Evolutionary conservation across 129 eudicot species (phyloP).

Genomic region (Ambrosia trifida): DNA sequence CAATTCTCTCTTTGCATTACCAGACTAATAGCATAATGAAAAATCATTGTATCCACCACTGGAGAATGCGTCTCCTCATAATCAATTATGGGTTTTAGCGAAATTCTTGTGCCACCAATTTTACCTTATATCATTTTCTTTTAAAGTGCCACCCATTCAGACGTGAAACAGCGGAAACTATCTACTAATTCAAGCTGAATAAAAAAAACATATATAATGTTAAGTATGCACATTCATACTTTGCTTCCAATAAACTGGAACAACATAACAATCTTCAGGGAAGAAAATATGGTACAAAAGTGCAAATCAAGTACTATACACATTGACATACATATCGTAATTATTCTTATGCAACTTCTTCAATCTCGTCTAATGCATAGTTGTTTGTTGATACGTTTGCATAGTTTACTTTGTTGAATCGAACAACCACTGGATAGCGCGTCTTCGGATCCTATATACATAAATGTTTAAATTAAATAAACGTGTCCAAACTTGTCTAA

Average conservation of each 20-base stretch:
- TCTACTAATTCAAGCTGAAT: neutral
- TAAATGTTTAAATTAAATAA: neutral
- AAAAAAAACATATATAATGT: neutral
- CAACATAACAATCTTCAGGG: conserved; percentile 14
- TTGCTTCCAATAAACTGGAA: conserved; percentile 16
- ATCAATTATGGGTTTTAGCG: no score
- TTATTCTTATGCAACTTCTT: conserved; percentile 34
- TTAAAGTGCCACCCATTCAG: no score
- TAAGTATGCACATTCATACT: conserved; percentile 21
- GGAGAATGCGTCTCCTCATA: no score
- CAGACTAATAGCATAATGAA: no score
- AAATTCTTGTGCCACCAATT: no score
- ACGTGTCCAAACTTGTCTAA: neutral
- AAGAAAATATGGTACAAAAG: conserved; percentile 13
- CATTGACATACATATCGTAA: conserved; percentile 11
- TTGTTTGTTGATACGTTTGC: conserved; percentile 64
- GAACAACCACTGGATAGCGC: conserved; percentile 54
- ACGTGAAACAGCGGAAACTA: no score
- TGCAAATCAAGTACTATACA: conserved; percentile 26
- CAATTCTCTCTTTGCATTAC: no score
- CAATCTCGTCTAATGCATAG: conserved; percentile 54
- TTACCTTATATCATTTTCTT: no score
- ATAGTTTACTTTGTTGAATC: conserved; percentile 60
- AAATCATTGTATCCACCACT: no score
- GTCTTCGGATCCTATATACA: conserved; percentile 43